phyloP scores from a whole-genome alignment of 306 rosid genomes.

The Dryas drummondii region DNA sequence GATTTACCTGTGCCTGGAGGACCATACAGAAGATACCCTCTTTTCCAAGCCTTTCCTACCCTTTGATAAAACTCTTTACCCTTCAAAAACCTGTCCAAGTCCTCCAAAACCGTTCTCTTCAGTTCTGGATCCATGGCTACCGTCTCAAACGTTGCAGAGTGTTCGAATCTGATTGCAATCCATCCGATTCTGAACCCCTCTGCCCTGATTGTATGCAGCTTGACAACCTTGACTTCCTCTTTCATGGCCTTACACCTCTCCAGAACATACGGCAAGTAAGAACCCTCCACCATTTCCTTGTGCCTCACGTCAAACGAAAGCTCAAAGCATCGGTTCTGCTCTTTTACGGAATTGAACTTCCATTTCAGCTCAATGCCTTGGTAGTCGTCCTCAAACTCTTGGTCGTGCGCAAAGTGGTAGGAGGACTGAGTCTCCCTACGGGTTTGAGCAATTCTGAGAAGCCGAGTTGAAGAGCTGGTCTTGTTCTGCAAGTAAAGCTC shows the following conservation, averaged over 20 bases:
- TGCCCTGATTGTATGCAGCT: slow-evolving; percentile 18
- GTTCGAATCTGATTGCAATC: slow-evolving; percentile 29
- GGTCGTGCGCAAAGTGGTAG: slow-evolving; percentile 49
- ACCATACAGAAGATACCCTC: slow-evolving; percentile 35
- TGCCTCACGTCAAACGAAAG: slow-evolving; percentile 25
- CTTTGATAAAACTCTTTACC: slow-evolving; percentile 28
- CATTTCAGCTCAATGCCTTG: slow-evolving; percentile 45
- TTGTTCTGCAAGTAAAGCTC: slow-evolving; percentile 52
- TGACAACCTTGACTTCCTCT: slow-evolving; percentile 25
- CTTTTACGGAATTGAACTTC: slow-evolving; percentile 16
- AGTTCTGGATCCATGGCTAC: slow-evolving; percentile 31
- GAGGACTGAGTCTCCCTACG: slow-evolving; percentile 50
- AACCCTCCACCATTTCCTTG: slow-evolving; percentile 22
- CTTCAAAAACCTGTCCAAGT: slow-evolving; percentile 29
- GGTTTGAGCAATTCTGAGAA: slow-evolving; percentile 51
- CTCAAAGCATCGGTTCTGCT: not conserved
- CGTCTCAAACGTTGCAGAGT: slow-evolving; percentile 27
- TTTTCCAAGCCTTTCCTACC: slow-evolving; percentile 34
- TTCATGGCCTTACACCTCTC: slow-evolving; percentile 27
- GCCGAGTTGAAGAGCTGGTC: slow-evolving; percentile 42
- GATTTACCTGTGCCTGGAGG: slow-evolving; percentile 38
- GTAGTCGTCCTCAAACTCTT: slow-evolving; percentile 40
- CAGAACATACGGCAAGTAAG: slow-evolving; percentile 35
- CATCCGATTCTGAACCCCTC: not conserved
- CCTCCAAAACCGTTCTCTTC: slow-evolving; percentile 23